Evolutionary conservation across 805 yeast species (phyloP), one percentile per base, ranked within the genome.

Genomic region (Metschnikowia arizonensis): DNA sequence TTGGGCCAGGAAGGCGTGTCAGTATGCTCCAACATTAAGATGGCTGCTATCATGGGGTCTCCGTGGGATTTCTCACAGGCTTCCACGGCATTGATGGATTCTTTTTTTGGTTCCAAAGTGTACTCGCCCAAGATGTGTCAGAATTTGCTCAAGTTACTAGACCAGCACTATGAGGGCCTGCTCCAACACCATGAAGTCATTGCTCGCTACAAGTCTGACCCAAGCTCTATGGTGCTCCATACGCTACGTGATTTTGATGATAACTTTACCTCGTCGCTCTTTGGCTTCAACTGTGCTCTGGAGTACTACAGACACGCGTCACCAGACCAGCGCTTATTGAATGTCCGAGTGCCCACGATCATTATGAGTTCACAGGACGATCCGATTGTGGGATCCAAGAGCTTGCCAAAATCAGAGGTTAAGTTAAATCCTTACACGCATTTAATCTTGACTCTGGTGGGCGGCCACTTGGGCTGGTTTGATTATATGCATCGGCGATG

Each of bases 11-110:
- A 82, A 54, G 65, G 63, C 26, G 60, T 54, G 26, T 74, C 73
- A 4, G 77, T 74, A 1, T 64, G 76, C 42, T 59, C 75, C 1
- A 74, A 74, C 44, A 69, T 83, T 46, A 70, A 74, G 33, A 82
- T 83, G 5, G 83, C 88, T 3, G 71, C 78, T 11, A 63, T 79
- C 8, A 63, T 85, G 55, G 82, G 84, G 12, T 68, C 81, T 18
- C 91, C 91, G 8, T 85, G 90, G 90, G 87, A 85, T 61, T 69
- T 85, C 58, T 62, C 74, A 12, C 80, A 75, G 48, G 73, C 84
- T 6, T 68, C 73, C n/a, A 57, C 66, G 36, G 77, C 73, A 34
- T 46, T 62, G 21, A 54, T 61, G 28, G 74, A 70, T 46, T 69
- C 72, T 10, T 59, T 59, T 5, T 45, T 72, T 25, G 76, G 76